phyloP scores from a whole-genome alignment of 2,329 filamentous ascomycete species.

The Pseudocercospora vitis region DNA sequence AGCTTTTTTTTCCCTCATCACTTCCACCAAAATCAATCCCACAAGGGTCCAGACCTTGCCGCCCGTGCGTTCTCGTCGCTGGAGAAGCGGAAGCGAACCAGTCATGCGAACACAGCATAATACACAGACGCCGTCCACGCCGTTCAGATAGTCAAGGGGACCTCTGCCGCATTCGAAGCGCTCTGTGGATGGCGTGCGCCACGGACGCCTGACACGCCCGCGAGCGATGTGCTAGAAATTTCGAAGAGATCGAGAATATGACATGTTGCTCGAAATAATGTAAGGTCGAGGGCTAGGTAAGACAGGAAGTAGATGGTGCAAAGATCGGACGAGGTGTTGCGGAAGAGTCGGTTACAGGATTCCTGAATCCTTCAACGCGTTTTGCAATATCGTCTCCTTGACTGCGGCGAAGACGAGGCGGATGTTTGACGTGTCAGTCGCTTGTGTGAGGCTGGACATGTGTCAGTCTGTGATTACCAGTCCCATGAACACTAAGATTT shows the following conservation, averaged over 20 bases:
- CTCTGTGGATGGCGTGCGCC: conserved; percentile 19
- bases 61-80: conserved; percentile 9
- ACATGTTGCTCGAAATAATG: conserved; percentile 12
- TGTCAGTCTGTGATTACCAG: conserved; percentile 17
- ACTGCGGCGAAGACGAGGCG: conserved; percentile 96
- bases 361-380: conserved; percentile 95
- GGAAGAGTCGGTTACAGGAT: conserved; percentile 60
- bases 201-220: conserved; percentile 24
- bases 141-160: conserved; percentile 1
- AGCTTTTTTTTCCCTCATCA: conserved; percentile 25
- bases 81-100: not conserved
- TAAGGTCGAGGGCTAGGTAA: conserved; percentile 12
- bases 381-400: conserved; percentile 98
- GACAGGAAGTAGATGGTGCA: conserved; percentile 19
- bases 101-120: conserved; percentile 11
- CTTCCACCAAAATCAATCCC: conserved; percentile 13
- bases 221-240: conserved; percentile 22
- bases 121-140: conserved; percentile 5
- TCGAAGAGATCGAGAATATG: conserved; percentile 16
- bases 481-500: conserved; percentile 29
- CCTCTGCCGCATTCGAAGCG: conserved; percentile 27
- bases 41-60: conserved; percentile 15
- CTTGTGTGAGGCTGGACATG: conserved; percentile 81
- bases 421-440: conserved; percentile 97
- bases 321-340: conserved; percentile 11